Evolutionary conservation across 805 yeast genomes (phyloP), one percentile per base, ranked within the genome.

Genomic region (Lachancea sp.): DNA sequence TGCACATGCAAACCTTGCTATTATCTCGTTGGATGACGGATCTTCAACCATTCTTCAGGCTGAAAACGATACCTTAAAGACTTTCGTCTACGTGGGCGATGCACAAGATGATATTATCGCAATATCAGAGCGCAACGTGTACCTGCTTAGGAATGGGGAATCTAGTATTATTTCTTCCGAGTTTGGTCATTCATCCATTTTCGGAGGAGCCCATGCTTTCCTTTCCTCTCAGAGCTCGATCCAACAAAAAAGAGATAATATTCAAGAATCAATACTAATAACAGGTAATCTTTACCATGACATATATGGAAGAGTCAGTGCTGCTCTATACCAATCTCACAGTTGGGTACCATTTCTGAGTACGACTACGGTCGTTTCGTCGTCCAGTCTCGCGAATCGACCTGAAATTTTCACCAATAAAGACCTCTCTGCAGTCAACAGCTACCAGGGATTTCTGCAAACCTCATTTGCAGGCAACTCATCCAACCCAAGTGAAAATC

Each of bases 31-130:
- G 20, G 34, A 43, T 1, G 45, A 21, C 31, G 30, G 50, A 20
- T 28, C 42, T 1, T 9, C 49, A 15, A 21, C 39, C 4, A 37
- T 47, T 3, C 35, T 61, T 5, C 29, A 50, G 12, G 13, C 52
- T 6, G 45, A 48, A 8, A 20, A 32, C 11, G 34, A 44, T 3
- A 46, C 48, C 2, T 67, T 73, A 8, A 45, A 54, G 8, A 65
- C 62, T 34, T 72, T 77, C 39, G 63, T 76, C 16, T 64, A 77
- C 24, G 73, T 74, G 40, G 75, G 71, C 42, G 60, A 64, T 16
- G 51, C 68, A n/a, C 54, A 72, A 11, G 49, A 58, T 13, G 75
- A 72, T 11, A 54, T 74, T 35, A 51, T 69, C 9, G 56, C 30
- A 4, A 34, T 36, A 15, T 41, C 38, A 13, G 29, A 25, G 5